Conservation (phyloP, 495 filamentous ascomycete species). For the Hyphodiscus hymeniophilus region DNA sequence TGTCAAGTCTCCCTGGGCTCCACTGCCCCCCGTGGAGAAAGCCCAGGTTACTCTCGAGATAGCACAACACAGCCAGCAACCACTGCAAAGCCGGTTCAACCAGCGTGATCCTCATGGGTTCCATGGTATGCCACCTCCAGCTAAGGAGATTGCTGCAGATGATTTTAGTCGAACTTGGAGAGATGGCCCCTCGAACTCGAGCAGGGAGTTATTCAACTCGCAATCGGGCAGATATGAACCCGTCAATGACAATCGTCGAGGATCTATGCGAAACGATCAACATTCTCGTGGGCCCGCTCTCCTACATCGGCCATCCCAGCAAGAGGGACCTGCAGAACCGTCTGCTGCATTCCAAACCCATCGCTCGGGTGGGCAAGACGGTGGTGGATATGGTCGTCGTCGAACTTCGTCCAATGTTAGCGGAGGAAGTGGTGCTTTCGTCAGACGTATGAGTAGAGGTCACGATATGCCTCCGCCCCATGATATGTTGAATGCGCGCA, state of each 20-base stretch:
- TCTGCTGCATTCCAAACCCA: constrained; percentile 87
- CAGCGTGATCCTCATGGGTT: constrained; percentile 29
- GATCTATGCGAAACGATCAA: constrained; percentile 57
- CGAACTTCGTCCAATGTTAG: constrained; percentile 93
- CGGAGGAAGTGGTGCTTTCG: constrained; percentile 71
- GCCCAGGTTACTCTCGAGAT: constrained; percentile 55
- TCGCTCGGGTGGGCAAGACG: constrained; percentile 59
- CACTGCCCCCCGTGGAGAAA: constrained; percentile 76
- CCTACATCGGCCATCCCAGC: constrained; percentile 54
- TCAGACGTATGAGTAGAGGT: constrained; percentile 35
- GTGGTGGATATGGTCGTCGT: constrained; percentile 62
- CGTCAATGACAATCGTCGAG: constrained; percentile 64
- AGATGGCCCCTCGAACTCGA: constrained; percentile 49
- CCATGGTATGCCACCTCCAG: constrained; percentile 35
- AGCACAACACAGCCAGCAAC: constrained; percentile 13
- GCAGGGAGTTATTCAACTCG: constrained; percentile 84
- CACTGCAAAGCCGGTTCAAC: constrained; percentile 19
- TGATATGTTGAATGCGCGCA: constrained; percentile 34
- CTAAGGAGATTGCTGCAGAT: constrained; percentile 85
- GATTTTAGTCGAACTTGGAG: constrained; percentile 86
- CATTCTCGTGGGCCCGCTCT: constrained; percentile 67
- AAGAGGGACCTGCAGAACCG: constrained; percentile 72
- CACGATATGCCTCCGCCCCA: constrained; percentile 37
- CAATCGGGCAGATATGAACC: constrained; percentile 92
- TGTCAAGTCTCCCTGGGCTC: constrained; percentile 84